Base-by-base conservation (phyloP, 352 stramenopile genomes). In the Globisporangium okanoganense region DNA sequence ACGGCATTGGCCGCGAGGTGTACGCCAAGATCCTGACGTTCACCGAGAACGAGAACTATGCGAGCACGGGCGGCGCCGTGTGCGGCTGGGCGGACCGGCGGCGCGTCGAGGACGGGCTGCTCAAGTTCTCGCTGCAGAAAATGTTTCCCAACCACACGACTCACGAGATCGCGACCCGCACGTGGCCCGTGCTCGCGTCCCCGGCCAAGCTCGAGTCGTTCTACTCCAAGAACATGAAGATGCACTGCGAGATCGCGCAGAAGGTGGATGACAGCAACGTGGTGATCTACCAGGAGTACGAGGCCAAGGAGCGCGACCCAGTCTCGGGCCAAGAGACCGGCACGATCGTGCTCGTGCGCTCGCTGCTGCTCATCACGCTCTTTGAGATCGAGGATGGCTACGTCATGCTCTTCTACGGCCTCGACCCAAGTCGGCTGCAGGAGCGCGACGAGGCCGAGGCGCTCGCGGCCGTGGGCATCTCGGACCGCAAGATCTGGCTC, bases 271-370 rank as follows among this genome's bases (percentile, higher is more conserved):
- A 65, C 16, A 70, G 53, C 62, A 79, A 79, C 49, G 49, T 72
- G 12, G 69, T 76, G 55, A 62, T 79, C 58, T 76, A 76, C 56
- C 69, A 74, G 45, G 63, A 70, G 44, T 75, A 67, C 57, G 67
- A 75, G 45, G 69, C 67, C 0, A 59, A 44, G 10, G 63, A 74
- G 54, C 55, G 58, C 40, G 58, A 75, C 52, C 2, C 48, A 16
- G 13, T 50, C 1, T 51, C 57, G 8, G 54, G 65, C 13, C 50
- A 65, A 48, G 58, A 70, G 6, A 69, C 54, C n/a, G 59, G 64
- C 52, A 45, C 60, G 20, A 33, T 66, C 24, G 66, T 74, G 35
- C 45, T 64, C 14, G 62, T 64, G 38, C 62, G 70, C 66, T 49
- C 69, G 2, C 63, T 80, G 31, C 10, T 80, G 18, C 56, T 83